phyloP scores from a whole-genome alignment of 2,329 filamentous ascomycete species.

The Pezicula rhizophila region DNA sequence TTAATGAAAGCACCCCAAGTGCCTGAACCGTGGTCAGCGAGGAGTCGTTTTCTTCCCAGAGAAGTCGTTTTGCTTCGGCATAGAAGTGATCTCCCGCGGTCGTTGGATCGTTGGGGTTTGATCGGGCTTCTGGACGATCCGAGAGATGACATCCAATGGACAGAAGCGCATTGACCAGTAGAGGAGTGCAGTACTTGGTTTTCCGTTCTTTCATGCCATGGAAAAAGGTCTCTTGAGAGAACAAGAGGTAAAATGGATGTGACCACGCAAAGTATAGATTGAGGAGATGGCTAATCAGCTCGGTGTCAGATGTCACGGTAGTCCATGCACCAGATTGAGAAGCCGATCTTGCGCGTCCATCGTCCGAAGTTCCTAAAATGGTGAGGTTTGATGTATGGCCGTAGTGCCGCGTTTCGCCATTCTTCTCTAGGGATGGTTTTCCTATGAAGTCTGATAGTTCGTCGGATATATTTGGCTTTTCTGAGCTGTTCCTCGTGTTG shows the following conservation, averaged over 20 bases:
- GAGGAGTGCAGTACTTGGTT: slow-evolving; percentile 35
- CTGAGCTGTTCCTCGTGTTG: neutral
- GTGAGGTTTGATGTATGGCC: slow-evolving; percentile 16
- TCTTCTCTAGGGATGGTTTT: slow-evolving; percentile 6
- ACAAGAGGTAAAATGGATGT: slow-evolving; percentile 65
- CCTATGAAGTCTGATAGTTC: slow-evolving; percentile 8
- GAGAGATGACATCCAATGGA: slow-evolving; percentile 63
- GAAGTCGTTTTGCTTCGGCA: slow-evolving; percentile 57
- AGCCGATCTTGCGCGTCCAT: neutral
- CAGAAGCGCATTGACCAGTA: slow-evolving; percentile 18
- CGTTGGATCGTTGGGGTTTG: slow-evolving; percentile 55
- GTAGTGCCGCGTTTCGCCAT: slow-evolving; percentile 10
- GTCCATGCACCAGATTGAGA: slow-evolving; percentile 45
- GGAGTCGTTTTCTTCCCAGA: slow-evolving; percentile 52
- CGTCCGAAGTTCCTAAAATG: slow-evolving; percentile 2
- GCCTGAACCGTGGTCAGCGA: slow-evolving; percentile 67
- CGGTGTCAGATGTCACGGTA: slow-evolving; percentile 48
- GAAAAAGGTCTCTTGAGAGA: slow-evolving; percentile 42
- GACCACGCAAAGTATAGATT: slow-evolving; percentile 67
- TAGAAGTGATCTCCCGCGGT: slow-evolving; percentile 71
- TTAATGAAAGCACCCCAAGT: slow-evolving; percentile 66
- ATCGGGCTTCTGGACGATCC: slow-evolving; percentile 55
- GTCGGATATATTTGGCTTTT: slow-evolving; percentile 4
- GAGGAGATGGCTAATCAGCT: slow-evolving; percentile 55
- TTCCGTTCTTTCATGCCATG: slow-evolving; percentile 11